These are phyloP conservation scores for Trichoderma semiorbis DNA, from an alignment of 2,329 filamentous ascomycete genomes.

Conservation along the genomic window DNA sequence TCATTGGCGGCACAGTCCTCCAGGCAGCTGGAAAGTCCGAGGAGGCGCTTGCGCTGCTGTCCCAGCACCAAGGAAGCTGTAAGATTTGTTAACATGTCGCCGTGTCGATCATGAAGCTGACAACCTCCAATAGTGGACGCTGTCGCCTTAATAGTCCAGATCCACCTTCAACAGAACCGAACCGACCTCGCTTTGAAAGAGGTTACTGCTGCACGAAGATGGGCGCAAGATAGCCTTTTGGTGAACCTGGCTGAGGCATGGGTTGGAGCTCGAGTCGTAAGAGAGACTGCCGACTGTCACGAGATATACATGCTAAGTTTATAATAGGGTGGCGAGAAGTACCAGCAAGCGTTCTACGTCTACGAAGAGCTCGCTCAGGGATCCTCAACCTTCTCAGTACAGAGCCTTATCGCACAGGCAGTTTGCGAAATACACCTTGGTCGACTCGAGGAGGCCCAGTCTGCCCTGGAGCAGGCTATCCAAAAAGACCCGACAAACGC, in stretches of 20 bases:
- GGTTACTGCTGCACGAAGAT: conserved; percentile 78
- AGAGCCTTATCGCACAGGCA: conserved; percentile 80
- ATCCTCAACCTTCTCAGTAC: conserved; percentile 71
- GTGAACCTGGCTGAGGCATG: conserved; percentile 95
- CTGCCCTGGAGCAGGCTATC: conserved; percentile 76
- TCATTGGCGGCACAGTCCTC: conserved; percentile 77
- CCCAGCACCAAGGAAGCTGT: conserved; percentile 84
- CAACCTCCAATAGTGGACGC: conserved; percentile 55
- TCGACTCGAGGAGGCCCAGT: conserved; percentile 82
- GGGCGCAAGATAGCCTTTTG: conserved; percentile 91
- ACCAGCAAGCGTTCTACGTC: conserved; percentile 96
- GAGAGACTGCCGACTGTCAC: background rate
- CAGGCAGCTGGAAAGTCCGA: conserved; percentile 79
- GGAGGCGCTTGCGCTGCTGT: conserved; percentile 74
- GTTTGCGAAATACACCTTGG: conserved; percentile 89
- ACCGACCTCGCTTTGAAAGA: conserved; percentile 89
- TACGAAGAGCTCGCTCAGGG: conserved; percentile 93
- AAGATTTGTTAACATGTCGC: conserved; percentile 30
- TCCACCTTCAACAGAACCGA: conserved; percentile 87
- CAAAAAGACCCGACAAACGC: conserved; percentile 67
- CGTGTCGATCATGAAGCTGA: background rate
- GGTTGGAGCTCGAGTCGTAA: conserved; percentile 83
- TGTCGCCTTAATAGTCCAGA: conserved; percentile 85
- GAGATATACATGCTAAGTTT: conserved; percentile 26
- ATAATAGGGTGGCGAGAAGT: conserved; percentile 81